Conservation (phyloP, 176 grass and related monocot genomes). For the Cenchrus purpureus region DNA sequence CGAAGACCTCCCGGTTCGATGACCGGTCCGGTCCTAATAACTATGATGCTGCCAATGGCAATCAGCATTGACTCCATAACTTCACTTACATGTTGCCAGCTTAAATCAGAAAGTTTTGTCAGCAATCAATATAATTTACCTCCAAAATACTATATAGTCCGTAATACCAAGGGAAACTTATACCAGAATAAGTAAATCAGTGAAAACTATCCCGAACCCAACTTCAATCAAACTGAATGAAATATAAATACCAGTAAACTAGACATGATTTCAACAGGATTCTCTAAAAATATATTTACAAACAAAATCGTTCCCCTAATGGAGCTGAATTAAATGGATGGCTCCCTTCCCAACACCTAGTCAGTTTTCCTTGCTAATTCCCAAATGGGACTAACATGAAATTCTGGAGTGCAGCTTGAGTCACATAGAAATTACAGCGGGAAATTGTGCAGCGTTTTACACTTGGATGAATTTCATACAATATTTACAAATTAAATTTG, state of each 20-base stretch:
- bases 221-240: background rate
- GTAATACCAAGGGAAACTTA: background rate
- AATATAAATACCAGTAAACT: background rate
- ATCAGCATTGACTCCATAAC: too few species aligned
- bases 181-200: background rate
- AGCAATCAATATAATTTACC: background rate
- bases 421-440: too few species aligned
- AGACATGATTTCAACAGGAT: background rate
- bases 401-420: too few species aligned
- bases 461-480: background rate
- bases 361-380: slow-evolving; percentile 5
- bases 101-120: too few species aligned
- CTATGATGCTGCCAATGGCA: too few species aligned
- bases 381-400: background rate
- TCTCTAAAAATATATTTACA: background rate
- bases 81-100: too few species aligned
- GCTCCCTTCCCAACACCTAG: background rate
- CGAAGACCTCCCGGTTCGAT: too few species aligned
- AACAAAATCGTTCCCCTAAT: background rate
- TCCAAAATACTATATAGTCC: background rate
- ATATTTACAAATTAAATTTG: background rate
- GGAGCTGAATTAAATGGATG: background rate
- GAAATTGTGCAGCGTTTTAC: too few species aligned
- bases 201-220: background rate
- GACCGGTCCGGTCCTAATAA: too few species aligned